These are phyloP conservation scores for Periglandula ipomoeae DNA, from an alignment of 2,329 filamentous ascomycete genomes.

Conservation along the genomic window DNA sequence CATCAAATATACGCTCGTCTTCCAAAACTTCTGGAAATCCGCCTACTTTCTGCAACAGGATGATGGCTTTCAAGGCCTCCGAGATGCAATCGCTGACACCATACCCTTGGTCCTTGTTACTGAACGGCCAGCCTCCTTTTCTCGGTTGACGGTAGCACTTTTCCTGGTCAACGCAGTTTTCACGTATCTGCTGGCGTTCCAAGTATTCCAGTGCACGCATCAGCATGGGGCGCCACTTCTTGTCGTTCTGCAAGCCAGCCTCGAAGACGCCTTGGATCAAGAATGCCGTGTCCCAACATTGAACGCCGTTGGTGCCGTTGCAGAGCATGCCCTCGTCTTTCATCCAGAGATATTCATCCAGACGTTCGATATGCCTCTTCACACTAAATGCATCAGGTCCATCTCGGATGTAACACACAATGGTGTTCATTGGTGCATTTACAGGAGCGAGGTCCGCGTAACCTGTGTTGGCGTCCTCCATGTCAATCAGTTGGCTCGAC, in stretches of 20 bases:
- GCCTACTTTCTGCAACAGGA: conserved; percentile 72
- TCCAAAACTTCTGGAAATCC: conserved; percentile 67
- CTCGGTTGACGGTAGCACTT: conserved; percentile 81
- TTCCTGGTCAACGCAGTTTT: conserved; percentile 68
- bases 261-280: conserved; percentile 74
- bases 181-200: conserved; percentile 82
- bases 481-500: conserved; percentile 73
- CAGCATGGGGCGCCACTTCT: conserved; percentile 76
- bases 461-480: conserved; percentile 89
- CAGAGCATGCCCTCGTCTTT: conserved; percentile 87
- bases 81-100: conserved; percentile 92
- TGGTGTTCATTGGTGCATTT: conserved; percentile 81
- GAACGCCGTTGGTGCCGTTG: conserved; percentile 97
- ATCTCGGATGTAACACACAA: conserved; percentile 76
- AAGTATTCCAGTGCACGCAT: conserved; percentile 74
- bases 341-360: conserved; percentile 85
- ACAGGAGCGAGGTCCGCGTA: conserved; percentile 82
- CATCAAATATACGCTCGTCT: conserved; percentile 72
- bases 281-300: conserved; percentile 94
- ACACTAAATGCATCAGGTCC: conserved; percentile 67
- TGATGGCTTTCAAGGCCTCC: conserved; percentile 78
- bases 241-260: conserved; percentile 66
- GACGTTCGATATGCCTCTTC: conserved; percentile 65
- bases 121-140: conserved; percentile 95
- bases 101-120: conserved; percentile 85